These are phyloP conservation scores for Boletus bicolor DNA, from an alignment of 768 basidiomycete genomes.

Conservation along the genomic window DNA sequence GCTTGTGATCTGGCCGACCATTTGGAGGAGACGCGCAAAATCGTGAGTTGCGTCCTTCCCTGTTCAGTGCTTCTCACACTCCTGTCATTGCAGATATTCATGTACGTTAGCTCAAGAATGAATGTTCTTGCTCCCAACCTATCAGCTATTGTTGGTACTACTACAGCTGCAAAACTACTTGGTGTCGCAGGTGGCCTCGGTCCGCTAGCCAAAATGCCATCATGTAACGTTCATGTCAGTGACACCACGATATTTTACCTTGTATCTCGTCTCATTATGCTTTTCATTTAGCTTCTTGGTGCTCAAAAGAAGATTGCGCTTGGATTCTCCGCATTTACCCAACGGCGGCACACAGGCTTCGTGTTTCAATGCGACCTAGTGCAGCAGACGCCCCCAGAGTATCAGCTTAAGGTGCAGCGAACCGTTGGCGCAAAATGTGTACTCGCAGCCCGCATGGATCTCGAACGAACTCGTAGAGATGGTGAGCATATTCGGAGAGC, in stretches of 20 bases:
- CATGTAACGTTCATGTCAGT: conserved; percentile 91
- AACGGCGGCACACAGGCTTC: conserved; percentile 93
- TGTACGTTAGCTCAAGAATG: conserved; percentile 99
- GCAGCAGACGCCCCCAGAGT: conserved; percentile 80
- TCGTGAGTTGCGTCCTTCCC: conserved; percentile 41
- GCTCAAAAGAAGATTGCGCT: conserved; percentile 91
- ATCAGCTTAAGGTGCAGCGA: conserved; percentile 87
- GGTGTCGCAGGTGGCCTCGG: conserved; percentile 94
- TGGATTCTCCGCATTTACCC: conserved; percentile 85
- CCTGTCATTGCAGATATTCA: conserved; percentile 71
- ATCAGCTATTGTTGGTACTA: conserved; percentile 97
- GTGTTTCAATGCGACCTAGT: conserved; percentile 93
- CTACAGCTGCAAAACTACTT: conserved; percentile 95
- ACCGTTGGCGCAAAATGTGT: conserved; percentile 92
- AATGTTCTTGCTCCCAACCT: conserved; percentile 97
- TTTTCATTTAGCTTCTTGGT: conserved; percentile 71
- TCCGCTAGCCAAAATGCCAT: conserved; percentile 90
- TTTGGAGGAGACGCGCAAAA: conserved; percentile 86
- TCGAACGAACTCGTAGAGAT: conserved; percentile 79
- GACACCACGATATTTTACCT: not conserved
- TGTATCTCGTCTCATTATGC: not conserved
- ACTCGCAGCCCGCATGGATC: conserved; percentile 88
- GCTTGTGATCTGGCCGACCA: conserved; percentile 89
- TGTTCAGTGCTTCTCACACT: conserved; percentile 1
- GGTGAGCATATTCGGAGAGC: conserved; percentile 43